Conservation (phyloP, 2,329 filamentous ascomycete species). For the Fusarium sp. region DNA sequence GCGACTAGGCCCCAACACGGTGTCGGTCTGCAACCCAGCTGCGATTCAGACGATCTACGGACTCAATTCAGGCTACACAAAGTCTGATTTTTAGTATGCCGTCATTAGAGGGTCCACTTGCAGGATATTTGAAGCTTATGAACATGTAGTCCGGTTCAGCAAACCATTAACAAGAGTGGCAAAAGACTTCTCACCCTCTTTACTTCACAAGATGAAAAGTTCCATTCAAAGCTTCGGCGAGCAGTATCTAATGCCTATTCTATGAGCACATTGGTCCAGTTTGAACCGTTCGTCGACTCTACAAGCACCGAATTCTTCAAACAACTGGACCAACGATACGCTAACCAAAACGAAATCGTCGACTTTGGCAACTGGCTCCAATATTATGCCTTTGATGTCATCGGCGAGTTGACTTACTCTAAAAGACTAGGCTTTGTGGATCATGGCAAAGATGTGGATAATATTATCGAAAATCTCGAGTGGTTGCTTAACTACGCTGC, state of each 20-base stretch:
- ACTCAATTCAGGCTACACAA: slow-evolving; percentile 19
- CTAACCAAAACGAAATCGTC: not conserved
- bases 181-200: slow-evolving; percentile 10
- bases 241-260: slow-evolving; percentile 9
- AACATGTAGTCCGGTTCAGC: slow-evolving; percentile 1
- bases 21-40: slow-evolving; percentile 16
- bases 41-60: slow-evolving; percentile 29
- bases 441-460: slow-evolving; percentile 28
- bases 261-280: slow-evolving; percentile 14
- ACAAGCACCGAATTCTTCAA: not conserved
- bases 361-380: slow-evolving; percentile 39
- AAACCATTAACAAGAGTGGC: slow-evolving; percentile 8
- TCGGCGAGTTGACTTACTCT: slow-evolving; percentile 26
- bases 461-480: slow-evolving; percentile 35
- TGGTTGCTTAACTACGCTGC: slow-evolving; percentile 37
- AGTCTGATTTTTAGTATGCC: slow-evolving; percentile 14
- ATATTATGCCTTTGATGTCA: slow-evolving; percentile 43
- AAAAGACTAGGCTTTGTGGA: slow-evolving; percentile 39
- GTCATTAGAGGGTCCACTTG: accelerated
- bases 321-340: slow-evolving; percentile 1
- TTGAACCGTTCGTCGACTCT: slow-evolving; percentile 12
- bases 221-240: slow-evolving; percentile 3
- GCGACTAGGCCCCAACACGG: slow-evolving; percentile 16
- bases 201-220: slow-evolving; percentile 13
- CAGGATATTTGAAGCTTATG: not conserved